These are phyloP conservation scores for Clavispora carvajalis DNA, from an alignment of 805 yeast species.

Conservation along the genomic window DNA sequence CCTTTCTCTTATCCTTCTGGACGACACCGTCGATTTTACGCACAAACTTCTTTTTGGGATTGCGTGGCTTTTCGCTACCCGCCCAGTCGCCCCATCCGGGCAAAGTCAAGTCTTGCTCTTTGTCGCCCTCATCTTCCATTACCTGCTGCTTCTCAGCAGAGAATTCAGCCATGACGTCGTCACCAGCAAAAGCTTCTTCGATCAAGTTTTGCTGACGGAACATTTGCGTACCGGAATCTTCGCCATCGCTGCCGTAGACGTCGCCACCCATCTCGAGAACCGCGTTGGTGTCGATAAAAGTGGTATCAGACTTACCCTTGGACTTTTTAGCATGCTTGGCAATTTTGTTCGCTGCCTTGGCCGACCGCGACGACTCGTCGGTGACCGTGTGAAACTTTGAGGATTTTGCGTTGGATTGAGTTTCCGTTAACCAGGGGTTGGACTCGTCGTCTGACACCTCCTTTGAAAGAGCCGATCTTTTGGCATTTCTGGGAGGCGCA, in stretches of 20 bases:
- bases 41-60: slow-evolving; percentile 54
- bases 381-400: slow-evolving; percentile 28
- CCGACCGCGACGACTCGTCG: slow-evolving; percentile 31
- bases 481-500: too few species aligned
- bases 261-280: slow-evolving; percentile 51
- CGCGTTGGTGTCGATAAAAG: slow-evolving; percentile 42
- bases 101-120: slow-evolving; percentile 75
- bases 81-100: slow-evolving; percentile 97
- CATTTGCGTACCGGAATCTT: slow-evolving; percentile 40
- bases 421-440: slow-evolving; percentile 38
- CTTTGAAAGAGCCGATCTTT: neutral
- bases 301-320: slow-evolving; percentile 28
- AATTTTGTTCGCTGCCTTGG: slow-evolving; percentile 38
- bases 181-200: slow-evolving; percentile 94
- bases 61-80: slow-evolving; percentile 44
- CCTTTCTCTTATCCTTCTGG: slow-evolving; percentile 66
- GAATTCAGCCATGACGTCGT: slow-evolving; percentile 83
- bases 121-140: slow-evolving; percentile 75
- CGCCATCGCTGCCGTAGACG: slow-evolving; percentile 28
- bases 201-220: slow-evolving; percentile 80
- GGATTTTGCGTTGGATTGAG: slow-evolving; percentile 17
- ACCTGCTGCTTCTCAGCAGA: slow-evolving; percentile 66
- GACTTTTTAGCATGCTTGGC: slow-evolving; percentile 31
- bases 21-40: slow-evolving; percentile 76
- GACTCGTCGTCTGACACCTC: slow-evolving; percentile 10